A percentile compares a stretch with the other conserved stretches of the same genome.
phyloP scores from a whole-genome alignment of 257 asterid species.

The Salvia splendens region DNA sequence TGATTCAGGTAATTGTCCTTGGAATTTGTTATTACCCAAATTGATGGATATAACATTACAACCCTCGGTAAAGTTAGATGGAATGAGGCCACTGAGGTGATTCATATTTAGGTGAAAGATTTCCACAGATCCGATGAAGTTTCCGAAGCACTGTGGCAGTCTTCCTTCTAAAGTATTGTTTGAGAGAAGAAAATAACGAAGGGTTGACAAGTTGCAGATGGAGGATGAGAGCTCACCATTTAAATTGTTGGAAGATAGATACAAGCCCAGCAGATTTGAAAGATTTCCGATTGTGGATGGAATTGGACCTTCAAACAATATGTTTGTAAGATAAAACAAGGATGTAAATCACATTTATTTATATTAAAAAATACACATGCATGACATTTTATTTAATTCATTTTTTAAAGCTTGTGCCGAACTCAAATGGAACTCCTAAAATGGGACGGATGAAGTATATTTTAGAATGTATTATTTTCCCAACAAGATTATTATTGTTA shows the following conservation, averaged over 20 bases:
- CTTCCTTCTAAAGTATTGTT: conserved; percentile 6
- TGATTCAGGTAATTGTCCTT: conserved; percentile 18
- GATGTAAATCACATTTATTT: too few species aligned
- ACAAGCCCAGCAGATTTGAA: too few species aligned
- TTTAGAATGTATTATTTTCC: too few species aligned
- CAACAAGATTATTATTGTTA: too few species aligned
- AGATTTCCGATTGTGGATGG: too few species aligned
- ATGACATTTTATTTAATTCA: too few species aligned
- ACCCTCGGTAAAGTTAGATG: neutral
- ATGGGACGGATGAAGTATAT: too few species aligned
- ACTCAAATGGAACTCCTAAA: too few species aligned
- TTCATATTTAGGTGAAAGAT: conserved; percentile 1
- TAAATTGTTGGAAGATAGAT: neutral
- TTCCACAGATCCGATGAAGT: neutral
- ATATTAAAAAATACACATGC: too few species aligned
- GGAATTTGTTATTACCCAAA: conserved; percentile 14
- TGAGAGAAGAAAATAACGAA: neutral
- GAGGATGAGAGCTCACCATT: conserved; percentile 18
- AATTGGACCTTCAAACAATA: too few species aligned
- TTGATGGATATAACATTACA: conserved; percentile 1
- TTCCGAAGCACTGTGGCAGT: conserved; percentile 23
- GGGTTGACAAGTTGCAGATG: conserved; percentile 15
- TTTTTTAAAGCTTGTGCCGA: too few species aligned
- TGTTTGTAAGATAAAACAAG: too few species aligned
- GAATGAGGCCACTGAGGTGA: conserved; percentile 14